Evolutionary conservation across 2,329 filamentous ascomycete species (phyloP).

Genomic region (Diaporthe batatas): DNA sequence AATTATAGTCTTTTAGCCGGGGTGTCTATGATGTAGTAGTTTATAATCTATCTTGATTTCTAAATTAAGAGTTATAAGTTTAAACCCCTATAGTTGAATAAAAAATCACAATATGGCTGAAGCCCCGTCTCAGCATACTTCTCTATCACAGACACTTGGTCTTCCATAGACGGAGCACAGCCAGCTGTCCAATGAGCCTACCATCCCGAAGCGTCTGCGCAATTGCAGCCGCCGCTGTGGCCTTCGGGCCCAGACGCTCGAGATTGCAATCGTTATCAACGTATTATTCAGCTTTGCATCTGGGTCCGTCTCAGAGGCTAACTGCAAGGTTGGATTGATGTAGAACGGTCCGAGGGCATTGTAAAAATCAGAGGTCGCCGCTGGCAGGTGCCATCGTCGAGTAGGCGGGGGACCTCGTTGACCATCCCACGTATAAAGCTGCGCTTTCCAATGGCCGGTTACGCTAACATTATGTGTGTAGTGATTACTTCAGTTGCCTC

Average conservation of each 20-base stretch:
- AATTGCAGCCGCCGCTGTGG: slow-evolving; percentile 57
- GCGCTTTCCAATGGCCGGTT: slow-evolving; percentile 60
- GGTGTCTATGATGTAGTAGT: too few species aligned
- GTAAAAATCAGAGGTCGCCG: too few species aligned
- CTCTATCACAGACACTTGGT: slow-evolving; percentile 60
- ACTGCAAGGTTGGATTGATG: slow-evolving; percentile 65
- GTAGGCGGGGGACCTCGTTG: slow-evolving; percentile 69
- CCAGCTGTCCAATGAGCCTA: slow-evolving; percentile 71
- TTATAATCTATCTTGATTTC: too few species aligned
- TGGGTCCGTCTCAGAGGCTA: slow-evolving; percentile 62
- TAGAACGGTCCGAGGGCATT: slow-evolving; percentile 64
- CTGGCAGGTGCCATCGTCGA: slow-evolving; percentile 65
- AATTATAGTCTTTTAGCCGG: too few species aligned
- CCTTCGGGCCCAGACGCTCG: slow-evolving; percentile 63
- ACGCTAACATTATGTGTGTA: slow-evolving; percentile 65
- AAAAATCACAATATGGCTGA: too few species aligned
- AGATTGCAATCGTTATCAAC: slow-evolving; percentile 74
- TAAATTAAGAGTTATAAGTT: too few species aligned
- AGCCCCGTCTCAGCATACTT: slow-evolving; percentile 63
- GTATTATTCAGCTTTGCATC: slow-evolving; percentile 67
- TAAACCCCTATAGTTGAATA: too few species aligned
- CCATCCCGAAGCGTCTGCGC: slow-evolving; percentile 58
- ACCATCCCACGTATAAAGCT: slow-evolving; percentile 70
- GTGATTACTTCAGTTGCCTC: slow-evolving; percentile 64
- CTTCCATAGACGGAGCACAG: slow-evolving; percentile 58